Evolutionary conservation across 805 yeast genomes (phyloP).

Genomic region (Wickerhamiella azymoides): DNA sequence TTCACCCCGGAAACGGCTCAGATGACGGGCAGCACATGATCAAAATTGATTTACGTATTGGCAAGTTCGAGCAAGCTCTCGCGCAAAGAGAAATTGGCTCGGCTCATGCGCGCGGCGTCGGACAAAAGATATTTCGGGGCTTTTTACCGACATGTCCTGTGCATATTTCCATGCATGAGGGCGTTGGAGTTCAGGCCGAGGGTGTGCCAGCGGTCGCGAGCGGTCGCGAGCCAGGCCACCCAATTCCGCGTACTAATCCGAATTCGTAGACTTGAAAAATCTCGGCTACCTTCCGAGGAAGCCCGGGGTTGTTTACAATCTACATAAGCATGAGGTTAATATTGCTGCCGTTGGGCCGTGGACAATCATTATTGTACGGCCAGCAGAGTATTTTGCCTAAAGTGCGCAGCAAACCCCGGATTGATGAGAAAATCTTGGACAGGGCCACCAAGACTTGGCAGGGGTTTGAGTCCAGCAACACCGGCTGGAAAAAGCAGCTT

Average conservation of each 20-base stretch:
- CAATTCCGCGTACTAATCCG: background rate
- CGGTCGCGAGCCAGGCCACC: too few species aligned
- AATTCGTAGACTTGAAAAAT: background rate
- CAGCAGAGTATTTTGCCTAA: conserved; percentile 36
- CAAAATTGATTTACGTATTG: too few species aligned
- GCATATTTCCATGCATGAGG: too few species aligned
- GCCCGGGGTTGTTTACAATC: background rate
- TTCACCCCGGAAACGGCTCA: background rate
- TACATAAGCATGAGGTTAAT: conserved; percentile 39
- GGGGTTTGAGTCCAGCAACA: conserved; percentile 41
- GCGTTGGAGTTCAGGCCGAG: too few species aligned
- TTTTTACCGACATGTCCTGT: too few species aligned
- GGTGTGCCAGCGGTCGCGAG: too few species aligned
- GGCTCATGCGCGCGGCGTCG: too few species aligned
- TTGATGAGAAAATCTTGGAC: conserved; percentile 31
- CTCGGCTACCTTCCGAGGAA: too few species aligned
- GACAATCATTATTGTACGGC: conserved; percentile 51
- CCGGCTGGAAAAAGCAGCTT: conserved; percentile 42
- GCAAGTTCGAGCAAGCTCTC: too few species aligned
- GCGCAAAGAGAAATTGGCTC: too few species aligned
- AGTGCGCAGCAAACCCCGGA: conserved; percentile 25
- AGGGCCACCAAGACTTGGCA: conserved; percentile 51
- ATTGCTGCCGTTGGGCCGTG: conserved; percentile 56
- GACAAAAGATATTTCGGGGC: too few species aligned
- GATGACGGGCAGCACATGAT: too few species aligned